Evolutionary conservation across 345 rosid genomes (phyloP).

Genomic region (Bretschneidera sinensis): DNA sequence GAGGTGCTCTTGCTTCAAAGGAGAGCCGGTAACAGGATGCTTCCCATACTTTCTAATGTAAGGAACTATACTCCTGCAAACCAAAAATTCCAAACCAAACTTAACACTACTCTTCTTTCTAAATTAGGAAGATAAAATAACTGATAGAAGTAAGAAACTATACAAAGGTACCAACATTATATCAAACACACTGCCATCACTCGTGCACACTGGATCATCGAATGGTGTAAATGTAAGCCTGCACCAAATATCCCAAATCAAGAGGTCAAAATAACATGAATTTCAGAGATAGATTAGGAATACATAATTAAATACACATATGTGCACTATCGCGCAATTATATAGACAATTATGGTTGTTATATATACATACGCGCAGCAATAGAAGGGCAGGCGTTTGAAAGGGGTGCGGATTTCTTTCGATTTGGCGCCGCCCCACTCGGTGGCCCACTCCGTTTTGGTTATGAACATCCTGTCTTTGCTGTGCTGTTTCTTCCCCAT

Average conservation of each 20-base stretch:
- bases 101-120: background rate
- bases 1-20: slow-evolving; percentile 68
- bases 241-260: slow-evolving; percentile 23
- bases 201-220: slow-evolving; percentile 70
- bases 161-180: slow-evolving; percentile 47
- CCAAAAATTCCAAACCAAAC: background rate
- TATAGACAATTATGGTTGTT: background rate
- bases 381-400: slow-evolving; percentile 92
- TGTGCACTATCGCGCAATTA: too few species aligned
- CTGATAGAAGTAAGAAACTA: background rate
- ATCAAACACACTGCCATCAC: slow-evolving; percentile 87
- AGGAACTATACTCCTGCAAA: slow-evolving; percentile 70
- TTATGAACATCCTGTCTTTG: slow-evolving; percentile 94
- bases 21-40: slow-evolving; percentile 81
- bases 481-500: slow-evolving; percentile 99
- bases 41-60: slow-evolving; percentile 78
- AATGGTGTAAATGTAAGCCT: slow-evolving; percentile 90
- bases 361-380: slow-evolving; percentile 78
- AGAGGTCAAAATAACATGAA: background rate
- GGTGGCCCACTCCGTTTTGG: slow-evolving; percentile 96
- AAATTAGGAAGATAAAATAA: background rate
- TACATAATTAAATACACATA: background rate
- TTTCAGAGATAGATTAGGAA: too few species aligned
- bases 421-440: slow-evolving; percentile 99
- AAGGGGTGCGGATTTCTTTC: slow-evolving; percentile 64